Percentiles rank a stretch among this genome's conserved stretches.
Conservation (phyloP, 2,329 filamentous ascomycete species). For the Metarhizium humberi region DNA sequence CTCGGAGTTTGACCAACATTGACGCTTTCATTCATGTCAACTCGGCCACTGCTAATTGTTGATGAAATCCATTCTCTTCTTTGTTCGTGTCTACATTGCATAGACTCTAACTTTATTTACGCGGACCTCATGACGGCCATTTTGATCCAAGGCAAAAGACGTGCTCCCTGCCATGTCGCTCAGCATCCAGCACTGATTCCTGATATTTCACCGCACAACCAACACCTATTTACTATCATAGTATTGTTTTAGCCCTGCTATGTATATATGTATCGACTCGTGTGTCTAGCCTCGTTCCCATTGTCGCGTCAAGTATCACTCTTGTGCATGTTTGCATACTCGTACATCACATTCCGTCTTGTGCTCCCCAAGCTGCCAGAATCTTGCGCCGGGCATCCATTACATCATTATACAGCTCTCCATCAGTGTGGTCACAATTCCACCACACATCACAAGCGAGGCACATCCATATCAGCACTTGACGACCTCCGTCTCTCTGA, state of each 20-base stretch:
- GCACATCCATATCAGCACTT: slow-evolving; percentile 27
- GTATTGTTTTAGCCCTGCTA: too few relatives aligned
- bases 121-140: too few relatives aligned
- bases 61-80: too few relatives aligned
- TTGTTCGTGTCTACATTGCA: background rate
- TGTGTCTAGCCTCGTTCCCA: background rate
- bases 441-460: slow-evolving; percentile 20
- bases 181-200: too few relatives aligned
- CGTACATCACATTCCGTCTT: background rate
- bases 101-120: background rate
- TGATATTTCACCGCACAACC: too few relatives aligned
- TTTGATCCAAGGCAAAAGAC: too few relatives aligned
- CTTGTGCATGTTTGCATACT: background rate
- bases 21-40: background rate
- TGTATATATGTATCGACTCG: too few relatives aligned
- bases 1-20: background rate
- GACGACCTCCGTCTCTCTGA: slow-evolving; percentile 28
- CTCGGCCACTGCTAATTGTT: background rate
- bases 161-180: too few relatives aligned
- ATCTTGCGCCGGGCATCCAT: background rate
- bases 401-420: background rate
- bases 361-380: background rate
- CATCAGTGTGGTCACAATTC: background rate
- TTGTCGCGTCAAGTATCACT: background rate
- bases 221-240: too few relatives aligned